A percentile compares a stretch with the other conserved stretches of the same genome.
Evolutionary conservation across 495 filamentous ascomycete species (phyloP).

Genomic region (Trichoderma asperelloides): DNA sequence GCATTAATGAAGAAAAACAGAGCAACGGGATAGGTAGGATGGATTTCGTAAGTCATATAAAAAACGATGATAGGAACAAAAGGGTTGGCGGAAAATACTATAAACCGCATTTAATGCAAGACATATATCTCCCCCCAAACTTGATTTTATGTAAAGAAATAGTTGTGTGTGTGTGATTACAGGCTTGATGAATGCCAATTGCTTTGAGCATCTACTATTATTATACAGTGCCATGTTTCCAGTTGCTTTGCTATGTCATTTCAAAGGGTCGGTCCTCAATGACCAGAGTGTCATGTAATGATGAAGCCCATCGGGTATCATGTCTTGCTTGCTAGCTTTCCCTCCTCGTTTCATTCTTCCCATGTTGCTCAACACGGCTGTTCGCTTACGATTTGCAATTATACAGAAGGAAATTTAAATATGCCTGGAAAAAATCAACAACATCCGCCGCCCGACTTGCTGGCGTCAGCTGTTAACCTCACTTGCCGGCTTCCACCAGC

Average conservation of each 20-base stretch:
- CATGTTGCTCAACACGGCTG: not conserved
- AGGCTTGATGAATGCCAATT: not conserved
- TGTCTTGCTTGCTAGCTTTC: not conserved
- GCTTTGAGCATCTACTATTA: not conserved
- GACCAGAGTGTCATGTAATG: not conserved
- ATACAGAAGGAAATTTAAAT: not conserved
- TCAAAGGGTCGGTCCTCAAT: not conserved
- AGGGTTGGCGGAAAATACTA: not conserved
- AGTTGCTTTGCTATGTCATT: not conserved
- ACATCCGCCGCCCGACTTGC: conserved; percentile 22
- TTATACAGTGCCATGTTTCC: not conserved
- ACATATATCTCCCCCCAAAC: not conserved
- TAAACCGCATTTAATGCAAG: conserved; percentile 4
- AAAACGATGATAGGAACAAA: not conserved
- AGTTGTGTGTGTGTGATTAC: not conserved
- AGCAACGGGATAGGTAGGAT: conserved; percentile 3
- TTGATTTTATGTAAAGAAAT: not conserved
- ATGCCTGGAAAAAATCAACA: conserved; percentile 14
- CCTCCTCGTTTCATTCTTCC: conserved; percentile 6
- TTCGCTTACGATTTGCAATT: not conserved
- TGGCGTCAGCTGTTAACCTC: conserved; percentile 28
- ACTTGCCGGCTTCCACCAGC: conserved; percentile 45
- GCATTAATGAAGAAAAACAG: not conserved
- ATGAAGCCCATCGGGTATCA: conserved; percentile 7
- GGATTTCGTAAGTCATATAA: not conserved